These are phyloP conservation scores for Wickerhamiella qilinensis DNA, from an alignment of 805 yeast genomes.

Conservation along the genomic window DNA sequence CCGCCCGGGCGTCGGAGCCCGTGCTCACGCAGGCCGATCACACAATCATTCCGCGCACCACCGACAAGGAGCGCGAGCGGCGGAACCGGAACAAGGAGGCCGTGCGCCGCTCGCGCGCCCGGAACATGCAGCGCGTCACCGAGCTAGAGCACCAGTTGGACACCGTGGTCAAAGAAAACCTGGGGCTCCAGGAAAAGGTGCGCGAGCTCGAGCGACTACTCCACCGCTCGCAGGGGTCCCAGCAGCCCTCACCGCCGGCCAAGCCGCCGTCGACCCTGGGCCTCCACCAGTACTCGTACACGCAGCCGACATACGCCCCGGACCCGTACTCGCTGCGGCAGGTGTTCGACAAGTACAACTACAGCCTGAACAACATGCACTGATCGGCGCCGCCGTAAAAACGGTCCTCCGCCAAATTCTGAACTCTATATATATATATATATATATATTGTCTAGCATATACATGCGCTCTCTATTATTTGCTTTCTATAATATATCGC, in stretches of 20 bases:
- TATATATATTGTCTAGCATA: neutral
- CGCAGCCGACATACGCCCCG: neutral
- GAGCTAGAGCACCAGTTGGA: constrained; percentile 40
- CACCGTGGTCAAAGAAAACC: neutral
- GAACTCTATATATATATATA: no score
- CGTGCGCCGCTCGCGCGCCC: constrained; percentile 85
- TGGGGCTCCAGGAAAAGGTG: neutral
- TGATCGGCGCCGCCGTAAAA: no score
- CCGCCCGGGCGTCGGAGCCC: neutral
- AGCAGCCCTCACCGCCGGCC: neutral
- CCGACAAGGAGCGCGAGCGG: constrained; percentile 24
- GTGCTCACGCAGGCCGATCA: neutral
- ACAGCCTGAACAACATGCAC: neutral
- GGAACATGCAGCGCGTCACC: constrained; percentile 75
- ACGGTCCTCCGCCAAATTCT: no score
- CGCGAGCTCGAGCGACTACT: neutral
- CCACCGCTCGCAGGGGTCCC: neutral
- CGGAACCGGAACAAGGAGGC: constrained; percentile 88
- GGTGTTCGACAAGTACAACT: neutral
- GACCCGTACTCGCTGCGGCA: neutral
- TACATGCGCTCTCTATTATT: neutral
- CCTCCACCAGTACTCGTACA: neutral
- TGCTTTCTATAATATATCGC: no score
- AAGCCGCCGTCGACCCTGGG: no score
- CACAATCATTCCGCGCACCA: constrained; percentile 7